Conservation (phyloP, 176 grass and related monocot species). For the Phoenix roebelenii region DNA sequence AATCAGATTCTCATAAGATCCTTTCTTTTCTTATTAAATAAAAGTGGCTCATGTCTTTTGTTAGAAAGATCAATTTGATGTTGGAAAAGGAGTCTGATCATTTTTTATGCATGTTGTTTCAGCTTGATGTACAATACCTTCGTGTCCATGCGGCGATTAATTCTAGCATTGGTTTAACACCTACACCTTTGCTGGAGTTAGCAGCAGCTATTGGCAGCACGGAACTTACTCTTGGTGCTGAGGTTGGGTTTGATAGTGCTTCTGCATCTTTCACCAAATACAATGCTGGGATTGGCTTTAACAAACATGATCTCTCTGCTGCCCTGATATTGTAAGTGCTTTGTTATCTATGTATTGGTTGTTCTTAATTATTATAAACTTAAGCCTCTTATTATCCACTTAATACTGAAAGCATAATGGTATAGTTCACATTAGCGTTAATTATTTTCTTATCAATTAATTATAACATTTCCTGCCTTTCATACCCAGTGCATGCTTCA, state of each 20-base stretch:
- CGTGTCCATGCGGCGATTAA: conserved; percentile 43
- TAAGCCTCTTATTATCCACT: not conserved
- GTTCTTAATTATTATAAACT: not conserved
- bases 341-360: not conserved
- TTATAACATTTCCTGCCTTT: no score
- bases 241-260: conserved; percentile 87
- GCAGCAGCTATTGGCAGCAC: conserved; percentile 48
- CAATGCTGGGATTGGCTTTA: conserved; percentile 68
- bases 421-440: no score
- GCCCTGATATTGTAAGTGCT: conserved; percentile 55
- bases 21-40: no score
- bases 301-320: conserved; percentile 63
- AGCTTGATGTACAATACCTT: conserved; percentile 87
- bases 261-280: conserved; percentile 79
- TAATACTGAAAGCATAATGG: no score
- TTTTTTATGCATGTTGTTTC: conserved; percentile 13
- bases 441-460: no score
- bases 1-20: no score
- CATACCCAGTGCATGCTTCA: no score
- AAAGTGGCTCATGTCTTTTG: no score
- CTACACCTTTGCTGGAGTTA: conserved; percentile 57
- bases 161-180: conserved; percentile 63
- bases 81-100: no score
- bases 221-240: conserved; percentile 52
- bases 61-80: no score